Conservation (phyloP, 441 rosid genomes). For the Gossypium gossypioides region DNA sequence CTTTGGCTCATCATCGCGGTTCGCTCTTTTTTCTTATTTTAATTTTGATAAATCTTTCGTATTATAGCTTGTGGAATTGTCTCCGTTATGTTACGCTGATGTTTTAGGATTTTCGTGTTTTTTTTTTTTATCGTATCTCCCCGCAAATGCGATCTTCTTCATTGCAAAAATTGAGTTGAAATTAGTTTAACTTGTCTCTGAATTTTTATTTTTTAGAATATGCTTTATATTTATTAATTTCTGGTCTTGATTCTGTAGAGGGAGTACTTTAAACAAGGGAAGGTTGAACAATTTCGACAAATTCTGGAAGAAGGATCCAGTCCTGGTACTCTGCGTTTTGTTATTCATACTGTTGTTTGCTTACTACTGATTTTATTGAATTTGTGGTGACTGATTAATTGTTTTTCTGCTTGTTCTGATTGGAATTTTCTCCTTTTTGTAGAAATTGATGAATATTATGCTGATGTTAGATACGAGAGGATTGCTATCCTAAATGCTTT, state of each 20-base stretch:
- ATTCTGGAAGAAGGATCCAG: constrained; percentile 97
- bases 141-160: not conserved
- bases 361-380: not conserved
- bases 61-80: not conserved
- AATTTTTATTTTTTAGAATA: not conserved
- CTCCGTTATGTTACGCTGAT: not conserved
- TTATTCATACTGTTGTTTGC: not conserved
- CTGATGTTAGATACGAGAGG: constrained; percentile 91
- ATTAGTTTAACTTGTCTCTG: constrained; percentile 1
- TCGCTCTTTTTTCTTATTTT: not conserved
- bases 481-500: constrained; percentile 91
- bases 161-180: not conserved
- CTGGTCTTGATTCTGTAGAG: constrained; percentile 44
- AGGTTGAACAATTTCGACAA: constrained; percentile 81
- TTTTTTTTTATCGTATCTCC: not conserved
- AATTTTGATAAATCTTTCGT: not conserved
- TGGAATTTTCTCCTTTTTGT: constrained; percentile 10
- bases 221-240: not conserved
- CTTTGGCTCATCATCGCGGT: constrained; percentile 98
- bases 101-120: not conserved
- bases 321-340: constrained; percentile 42
- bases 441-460: constrained; percentile 97
- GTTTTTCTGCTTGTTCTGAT: not conserved
- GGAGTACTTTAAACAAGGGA: constrained; percentile 94
- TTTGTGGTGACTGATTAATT: not conserved